Evolutionary conservation across 2,329 filamentous ascomycete species (phyloP), one percentile per base, ranked within the genome.

Genomic region (Penicillium sp.): DNA sequence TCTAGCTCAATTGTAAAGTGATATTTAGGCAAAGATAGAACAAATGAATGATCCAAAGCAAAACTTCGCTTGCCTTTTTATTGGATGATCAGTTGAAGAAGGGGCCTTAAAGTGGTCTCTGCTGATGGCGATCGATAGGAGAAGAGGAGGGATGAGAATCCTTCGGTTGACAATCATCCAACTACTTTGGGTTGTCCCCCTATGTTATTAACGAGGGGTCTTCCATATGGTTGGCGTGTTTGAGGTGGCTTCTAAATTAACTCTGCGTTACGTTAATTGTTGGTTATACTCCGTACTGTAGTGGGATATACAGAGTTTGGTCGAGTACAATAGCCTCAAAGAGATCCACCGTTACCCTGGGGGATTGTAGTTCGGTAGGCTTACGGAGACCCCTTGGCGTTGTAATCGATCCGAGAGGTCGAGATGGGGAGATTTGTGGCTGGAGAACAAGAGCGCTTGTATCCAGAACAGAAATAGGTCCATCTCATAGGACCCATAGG

Each of bases 251-350:
- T 57, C 10, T 26, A 22, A 42, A 53, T 58, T 59, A 49, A 59
- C 45, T 17, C 37, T 53, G 49, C 38, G 49, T 59, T 59, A 53
- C 56, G 28, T 49, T 30, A 47, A 47, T 12, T 30, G 45, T 30
- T 49, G 26, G 45, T 49, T 49, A 49, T 49, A n/a, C n/a, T n/a
- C n/a, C n/a, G n/a, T n/a, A n/a, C n/a, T n/a, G n/a, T n/a, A n/a
- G 45, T 49, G 45, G 45, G 45, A n/a, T 49, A 30, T 49, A n/a
- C 44, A 33, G 30, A 22, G 26, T 49, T 26, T 30, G 45, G 45
- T 30, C 45, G 45, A 30, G 26, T 13, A 37, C 22, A 49, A 30
- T 28, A 38, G 38, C 47, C 19, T 38, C 33, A 26, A 28, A 17
- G n/a, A 42, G 49, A 51, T 51, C 30, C 49, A 24, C 49, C 30